These are phyloP conservation scores for Datura wrightii DNA, from an alignment of 257 asterid genomes.

Conservation along the genomic window DNA sequence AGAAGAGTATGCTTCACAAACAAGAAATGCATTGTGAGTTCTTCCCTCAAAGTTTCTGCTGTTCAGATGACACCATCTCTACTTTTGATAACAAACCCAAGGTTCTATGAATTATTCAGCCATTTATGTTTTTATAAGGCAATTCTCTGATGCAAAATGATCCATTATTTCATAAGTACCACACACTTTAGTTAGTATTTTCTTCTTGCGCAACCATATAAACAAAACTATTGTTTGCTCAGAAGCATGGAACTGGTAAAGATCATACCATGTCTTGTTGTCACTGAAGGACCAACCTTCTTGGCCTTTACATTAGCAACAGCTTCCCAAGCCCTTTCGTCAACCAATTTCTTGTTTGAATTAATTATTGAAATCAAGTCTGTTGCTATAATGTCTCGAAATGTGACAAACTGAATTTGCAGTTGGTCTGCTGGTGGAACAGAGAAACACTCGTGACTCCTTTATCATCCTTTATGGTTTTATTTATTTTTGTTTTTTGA, in stretches of 20 bases:
- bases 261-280: neutral
- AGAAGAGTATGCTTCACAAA: neutral
- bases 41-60: neutral
- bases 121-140: neutral
- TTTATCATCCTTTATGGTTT: neutral
- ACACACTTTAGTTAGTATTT: neutral
- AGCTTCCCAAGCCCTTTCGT: neutral
- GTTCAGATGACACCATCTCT: neutral
- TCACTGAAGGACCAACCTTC: neutral
- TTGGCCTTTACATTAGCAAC: slow-evolving; percentile 6
- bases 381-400: neutral
- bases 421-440: neutral
- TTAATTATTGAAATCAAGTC: neutral
- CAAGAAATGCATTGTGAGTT: neutral
- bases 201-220: neutral
- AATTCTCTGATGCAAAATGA: neutral
- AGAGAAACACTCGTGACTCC: neutral
- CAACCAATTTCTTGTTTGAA: neutral
- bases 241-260: neutral
- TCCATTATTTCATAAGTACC: neutral
- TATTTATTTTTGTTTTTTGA: neutral
- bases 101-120: neutral
- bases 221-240: neutral
- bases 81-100: too few species aligned
- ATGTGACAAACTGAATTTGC: neutral